Evolutionary conservation across 805 yeast genomes (phyloP).

Genomic region (Metschnikowia hibisci): DNA sequence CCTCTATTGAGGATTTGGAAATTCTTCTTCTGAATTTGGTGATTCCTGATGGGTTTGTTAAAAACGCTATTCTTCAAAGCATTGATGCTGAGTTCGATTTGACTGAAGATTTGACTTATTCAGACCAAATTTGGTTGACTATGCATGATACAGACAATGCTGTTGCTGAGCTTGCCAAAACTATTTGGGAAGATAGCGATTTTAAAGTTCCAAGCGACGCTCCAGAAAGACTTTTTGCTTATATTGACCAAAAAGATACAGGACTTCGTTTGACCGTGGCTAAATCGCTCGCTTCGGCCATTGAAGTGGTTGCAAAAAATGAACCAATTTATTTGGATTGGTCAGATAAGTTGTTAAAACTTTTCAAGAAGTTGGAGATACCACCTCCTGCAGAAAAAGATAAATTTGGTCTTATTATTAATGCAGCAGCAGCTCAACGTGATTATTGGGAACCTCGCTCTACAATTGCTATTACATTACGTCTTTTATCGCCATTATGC

Average conservation of each 20-base stretch:
- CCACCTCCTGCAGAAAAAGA: constrained; percentile 79
- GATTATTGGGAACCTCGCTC: constrained; percentile 86
- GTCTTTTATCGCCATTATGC: constrained; percentile 50
- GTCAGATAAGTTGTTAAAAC: constrained; percentile 45
- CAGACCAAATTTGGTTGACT: constrained; percentile 74
- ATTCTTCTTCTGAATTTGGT: constrained; percentile 55
- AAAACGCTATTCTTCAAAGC: constrained; percentile 75
- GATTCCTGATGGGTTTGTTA: constrained; percentile 64
- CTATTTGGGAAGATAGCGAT: constrained; percentile 82
- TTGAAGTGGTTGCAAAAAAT: constrained; percentile 28
- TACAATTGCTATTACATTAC: constrained; percentile 70
- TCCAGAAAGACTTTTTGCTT: constrained; percentile 45
- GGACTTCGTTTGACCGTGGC: constrained; percentile 75
- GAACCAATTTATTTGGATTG: constrained; percentile 26
- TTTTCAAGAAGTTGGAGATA: constrained; percentile 56
- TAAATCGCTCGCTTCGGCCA: constrained; percentile 60
- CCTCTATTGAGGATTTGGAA: constrained; percentile 52
- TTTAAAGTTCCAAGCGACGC: constrained; percentile 46
- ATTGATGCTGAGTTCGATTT: constrained; percentile 79
- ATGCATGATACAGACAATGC: constrained; percentile 67
- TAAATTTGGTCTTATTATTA: constrained; percentile 72
- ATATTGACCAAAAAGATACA: constrained; percentile 51
- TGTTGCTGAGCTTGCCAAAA: constrained; percentile 61
- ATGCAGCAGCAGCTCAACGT: constrained; percentile 53
- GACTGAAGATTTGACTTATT: constrained; percentile 42